Conservation (phyloP, 176 grass and related monocot species). For the Aegilops speltoides region DNA sequence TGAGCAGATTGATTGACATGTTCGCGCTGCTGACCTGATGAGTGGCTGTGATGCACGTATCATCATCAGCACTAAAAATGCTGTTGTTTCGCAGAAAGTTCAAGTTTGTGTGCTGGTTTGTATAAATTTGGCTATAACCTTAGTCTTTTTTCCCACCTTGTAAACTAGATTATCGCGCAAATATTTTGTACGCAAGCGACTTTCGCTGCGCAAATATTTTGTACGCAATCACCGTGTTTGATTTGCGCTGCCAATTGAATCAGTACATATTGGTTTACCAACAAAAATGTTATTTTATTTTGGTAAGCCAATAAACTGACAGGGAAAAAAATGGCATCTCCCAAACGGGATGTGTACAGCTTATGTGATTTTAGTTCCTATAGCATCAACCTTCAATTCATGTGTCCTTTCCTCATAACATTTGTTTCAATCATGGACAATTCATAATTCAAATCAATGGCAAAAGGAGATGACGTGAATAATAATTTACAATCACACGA, state of each 20-base stretch:
- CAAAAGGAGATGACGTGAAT: background rate
- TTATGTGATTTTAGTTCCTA: too few species aligned
- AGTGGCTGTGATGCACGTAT: background rate
- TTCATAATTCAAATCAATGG: background rate
- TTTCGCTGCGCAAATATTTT: too few species aligned
- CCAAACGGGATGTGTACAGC: too few species aligned
- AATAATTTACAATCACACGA: constrained; percentile 44
- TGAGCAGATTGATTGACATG: background rate
- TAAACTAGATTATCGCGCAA: too few species aligned
- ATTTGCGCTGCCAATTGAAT: too few species aligned
- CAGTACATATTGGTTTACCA: too few species aligned
- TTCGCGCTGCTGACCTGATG: background rate
- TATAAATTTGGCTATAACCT: background rate
- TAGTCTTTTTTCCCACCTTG: background rate
- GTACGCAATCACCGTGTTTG: too few species aligned
- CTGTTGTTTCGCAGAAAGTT: background rate
- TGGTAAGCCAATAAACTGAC: too few species aligned
- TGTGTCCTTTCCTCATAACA: background rate
- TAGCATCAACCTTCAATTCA: background rate
- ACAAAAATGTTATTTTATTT: too few species aligned
- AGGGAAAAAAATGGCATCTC: too few species aligned
- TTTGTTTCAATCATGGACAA: background rate
- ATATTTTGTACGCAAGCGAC: too few species aligned
- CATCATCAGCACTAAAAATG: background rate
- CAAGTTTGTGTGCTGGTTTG: background rate